A percentile compares a stretch with the other conserved stretches of the same genome.
Conservation (phyloP, 2,329 filamentous ascomycete species). For the Nemania bipapillata region DNA sequence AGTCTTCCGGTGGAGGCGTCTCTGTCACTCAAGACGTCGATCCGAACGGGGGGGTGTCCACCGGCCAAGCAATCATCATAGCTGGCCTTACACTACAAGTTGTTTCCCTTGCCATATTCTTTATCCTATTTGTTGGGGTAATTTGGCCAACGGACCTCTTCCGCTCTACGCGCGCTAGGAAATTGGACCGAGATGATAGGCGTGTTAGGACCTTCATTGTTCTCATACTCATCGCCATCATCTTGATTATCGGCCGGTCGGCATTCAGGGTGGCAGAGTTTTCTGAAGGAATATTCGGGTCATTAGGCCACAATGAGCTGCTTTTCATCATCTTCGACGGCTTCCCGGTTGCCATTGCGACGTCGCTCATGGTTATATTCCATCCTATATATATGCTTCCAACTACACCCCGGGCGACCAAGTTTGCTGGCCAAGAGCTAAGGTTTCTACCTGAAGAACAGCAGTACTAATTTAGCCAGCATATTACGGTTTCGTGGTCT, state of each 20-base stretch:
- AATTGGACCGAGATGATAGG: constrained; percentile 16
- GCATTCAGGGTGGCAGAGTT: constrained; percentile 32
- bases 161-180: neutral
- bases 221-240: constrained; percentile 26
- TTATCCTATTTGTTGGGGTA: constrained; percentile 34
- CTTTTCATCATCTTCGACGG: constrained; percentile 36
- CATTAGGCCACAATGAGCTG: constrained; percentile 28
- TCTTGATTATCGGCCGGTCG: constrained; percentile 34
- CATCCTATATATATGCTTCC: constrained; percentile 37
- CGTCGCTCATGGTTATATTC: constrained; percentile 28
- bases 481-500: neutral
- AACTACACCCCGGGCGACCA: constrained; percentile 19
- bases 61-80: constrained; percentile 33
- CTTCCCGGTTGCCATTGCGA: constrained; percentile 36
- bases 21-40: constrained; percentile 9
- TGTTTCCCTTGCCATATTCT: constrained; percentile 32
- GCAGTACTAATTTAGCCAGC: neutral
- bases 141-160: constrained; percentile 34
- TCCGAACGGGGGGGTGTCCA: constrained; percentile 20
- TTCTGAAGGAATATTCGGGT: constrained; percentile 26
- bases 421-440: constrained; percentile 27
- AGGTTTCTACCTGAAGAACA: constrained; percentile 21
- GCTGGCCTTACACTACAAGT: constrained; percentile 33
- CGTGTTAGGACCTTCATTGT: constrained; percentile 31
- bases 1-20: constrained; percentile 31